phyloP scores from a whole-genome alignment of 2,329 filamentous ascomycete genomes.

The Dactylonectria macrodidyma region DNA sequence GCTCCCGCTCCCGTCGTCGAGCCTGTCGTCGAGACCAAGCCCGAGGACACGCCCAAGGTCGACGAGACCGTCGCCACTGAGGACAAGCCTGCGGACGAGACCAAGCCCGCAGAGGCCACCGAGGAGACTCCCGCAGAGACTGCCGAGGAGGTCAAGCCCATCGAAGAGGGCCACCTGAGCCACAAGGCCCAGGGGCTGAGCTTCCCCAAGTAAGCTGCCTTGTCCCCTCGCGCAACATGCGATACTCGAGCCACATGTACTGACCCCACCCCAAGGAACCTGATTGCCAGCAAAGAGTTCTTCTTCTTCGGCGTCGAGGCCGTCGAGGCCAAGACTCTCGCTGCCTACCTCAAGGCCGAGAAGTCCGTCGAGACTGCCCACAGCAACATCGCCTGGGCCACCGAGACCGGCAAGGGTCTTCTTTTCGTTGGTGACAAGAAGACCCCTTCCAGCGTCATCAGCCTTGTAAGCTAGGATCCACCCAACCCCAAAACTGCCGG shows the following conservation, averaged over 20 bases:
- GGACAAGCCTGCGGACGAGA: slow-evolving; percentile 61
- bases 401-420: slow-evolving; percentile 94
- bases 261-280: slow-evolving; percentile 72
- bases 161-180: slow-evolving; percentile 87
- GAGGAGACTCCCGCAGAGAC: slow-evolving; percentile 60
- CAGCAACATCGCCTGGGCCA: slow-evolving; percentile 88
- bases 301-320: slow-evolving; percentile 88
- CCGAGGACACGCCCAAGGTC: slow-evolving; percentile 56
- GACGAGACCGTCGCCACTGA: slow-evolving; percentile 54
- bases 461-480: slow-evolving; percentile 75
- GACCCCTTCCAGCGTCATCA: slow-evolving; percentile 84
- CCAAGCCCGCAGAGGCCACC: slow-evolving; percentile 58
- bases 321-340: slow-evolving; percentile 80
- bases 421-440: slow-evolving; percentile 93
- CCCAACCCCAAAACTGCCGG: slow-evolving; percentile 36
- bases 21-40: slow-evolving; percentile 55
- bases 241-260: slow-evolving; percentile 16
- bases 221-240: too few relatives aligned
- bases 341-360: slow-evolving; percentile 87
- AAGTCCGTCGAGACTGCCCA: slow-evolving; percentile 84
- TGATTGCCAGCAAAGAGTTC: slow-evolving; percentile 92
- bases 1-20: slow-evolving; percentile 53
- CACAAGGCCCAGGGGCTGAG: slow-evolving; percentile 90
- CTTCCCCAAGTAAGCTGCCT: slow-evolving; percentile 84
- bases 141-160: slow-evolving; percentile 73